Conservation (phyloP, 2,329 filamentous ascomycete species). For the Verticillium nubilum region DNA sequence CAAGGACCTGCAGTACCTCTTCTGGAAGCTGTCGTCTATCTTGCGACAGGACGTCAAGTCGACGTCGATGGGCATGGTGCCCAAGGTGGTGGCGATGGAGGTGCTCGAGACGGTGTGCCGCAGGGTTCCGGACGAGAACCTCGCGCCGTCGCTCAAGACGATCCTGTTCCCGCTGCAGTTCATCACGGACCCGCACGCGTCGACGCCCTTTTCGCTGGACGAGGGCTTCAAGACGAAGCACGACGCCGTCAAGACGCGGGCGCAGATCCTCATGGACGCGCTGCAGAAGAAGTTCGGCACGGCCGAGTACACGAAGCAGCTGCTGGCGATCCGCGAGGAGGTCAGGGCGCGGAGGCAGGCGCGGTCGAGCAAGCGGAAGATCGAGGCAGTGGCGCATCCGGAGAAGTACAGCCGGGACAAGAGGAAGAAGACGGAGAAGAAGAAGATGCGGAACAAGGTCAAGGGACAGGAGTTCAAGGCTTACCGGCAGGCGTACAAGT, state of each 20-base stretch:
- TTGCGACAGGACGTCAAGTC: constrained; percentile 69
- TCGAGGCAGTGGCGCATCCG: constrained; percentile 78
- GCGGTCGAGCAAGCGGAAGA: constrained; percentile 77
- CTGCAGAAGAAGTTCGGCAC: constrained; percentile 83
- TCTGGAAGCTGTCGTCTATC: constrained; percentile 72
- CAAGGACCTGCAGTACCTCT: constrained; percentile 62
- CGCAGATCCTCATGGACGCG: constrained; percentile 72
- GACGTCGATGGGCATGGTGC: constrained; percentile 57
- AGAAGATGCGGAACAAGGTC: constrained; percentile 77
- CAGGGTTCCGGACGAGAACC: constrained; percentile 50
- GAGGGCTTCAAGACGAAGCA: constrained; percentile 63
- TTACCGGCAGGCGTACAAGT: constrained; percentile 64
- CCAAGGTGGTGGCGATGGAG: constrained; percentile 71
- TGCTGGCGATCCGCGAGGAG: constrained; percentile 67
- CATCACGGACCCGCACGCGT: constrained; percentile 74
- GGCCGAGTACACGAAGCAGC: constrained; percentile 66
- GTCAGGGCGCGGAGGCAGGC: constrained; percentile 69
- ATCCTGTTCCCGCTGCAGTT: constrained; percentile 65
- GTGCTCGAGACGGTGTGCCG: constrained; percentile 66
- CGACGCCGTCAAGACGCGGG: constrained; percentile 64
- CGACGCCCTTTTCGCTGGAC: constrained; percentile 65
- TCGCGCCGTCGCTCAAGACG: constrained; percentile 58
- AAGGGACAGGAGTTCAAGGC: constrained; percentile 68
- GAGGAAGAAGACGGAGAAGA: constrained; percentile 76
- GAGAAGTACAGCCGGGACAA: constrained; percentile 75